These are phyloP conservation scores for Sporisorium iseilematis-ciliati DNA, from an alignment of 1,284 basidiomycete genomes.

Conservation along the genomic window DNA sequence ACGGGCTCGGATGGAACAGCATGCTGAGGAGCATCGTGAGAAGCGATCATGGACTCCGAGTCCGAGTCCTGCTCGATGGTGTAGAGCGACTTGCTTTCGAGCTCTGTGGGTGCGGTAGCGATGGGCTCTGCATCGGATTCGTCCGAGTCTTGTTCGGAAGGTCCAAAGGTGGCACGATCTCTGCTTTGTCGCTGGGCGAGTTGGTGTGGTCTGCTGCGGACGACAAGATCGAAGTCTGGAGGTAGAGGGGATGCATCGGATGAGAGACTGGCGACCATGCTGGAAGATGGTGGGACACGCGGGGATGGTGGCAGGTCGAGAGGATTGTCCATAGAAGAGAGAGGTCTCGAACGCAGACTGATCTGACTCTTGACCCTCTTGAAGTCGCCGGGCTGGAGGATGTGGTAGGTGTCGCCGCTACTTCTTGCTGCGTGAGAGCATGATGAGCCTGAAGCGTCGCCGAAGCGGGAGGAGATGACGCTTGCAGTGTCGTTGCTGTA, in stretches of 20 bases:
- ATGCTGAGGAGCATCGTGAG: not conserved
- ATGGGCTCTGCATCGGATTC: constrained; percentile 1
- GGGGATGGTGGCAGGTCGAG: constrained; percentile 4
- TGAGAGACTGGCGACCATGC: not conserved
- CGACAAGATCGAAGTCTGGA: constrained; percentile 29
- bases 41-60: constrained; percentile 1
- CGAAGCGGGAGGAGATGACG: not conserved
- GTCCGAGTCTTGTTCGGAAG: constrained; percentile 12
- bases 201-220: constrained; percentile 2
- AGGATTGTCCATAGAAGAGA: constrained; percentile 16
- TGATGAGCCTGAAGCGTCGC: constrained; percentile 8
- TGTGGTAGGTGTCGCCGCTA: constrained; percentile 19
- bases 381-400: constrained; percentile 45
- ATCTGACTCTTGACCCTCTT: constrained; percentile 24
- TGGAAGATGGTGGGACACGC: not conserved
- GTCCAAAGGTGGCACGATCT: constrained; percentile 28
- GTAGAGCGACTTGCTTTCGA: constrained; percentile 15
- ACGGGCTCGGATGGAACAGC: not conserved
- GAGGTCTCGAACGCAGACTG: constrained; percentile 18
- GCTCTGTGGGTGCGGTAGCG: not conserved
- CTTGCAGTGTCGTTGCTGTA: constrained; percentile 7
- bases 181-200: constrained; percentile 9
- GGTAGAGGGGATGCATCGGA: constrained; percentile 12
- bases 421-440: constrained; percentile 13
- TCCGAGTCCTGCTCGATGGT: constrained; percentile 18